phyloP scores from a whole-genome alignment of 345 rosid species.

The Eucalyptus erythrocorys region DNA sequence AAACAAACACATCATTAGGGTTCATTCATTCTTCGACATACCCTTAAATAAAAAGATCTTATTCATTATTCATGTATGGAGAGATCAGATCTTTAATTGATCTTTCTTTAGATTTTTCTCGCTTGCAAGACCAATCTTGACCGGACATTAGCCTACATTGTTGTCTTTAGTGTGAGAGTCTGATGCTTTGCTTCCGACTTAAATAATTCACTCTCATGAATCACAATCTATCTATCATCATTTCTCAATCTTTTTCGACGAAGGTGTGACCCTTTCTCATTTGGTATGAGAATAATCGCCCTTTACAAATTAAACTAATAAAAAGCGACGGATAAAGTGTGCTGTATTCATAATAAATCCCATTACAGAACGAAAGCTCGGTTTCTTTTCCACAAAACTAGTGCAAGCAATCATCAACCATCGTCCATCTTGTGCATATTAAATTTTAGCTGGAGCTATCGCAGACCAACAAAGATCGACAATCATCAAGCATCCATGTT shows the following conservation, averaged over 20 bases:
- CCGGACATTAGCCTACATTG: rapidly evolving
- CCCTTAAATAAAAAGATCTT: background rate
- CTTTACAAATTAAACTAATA: background rate
- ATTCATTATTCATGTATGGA: background rate
- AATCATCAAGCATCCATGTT: background rate
- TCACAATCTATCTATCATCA: background rate
- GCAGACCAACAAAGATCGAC: background rate
- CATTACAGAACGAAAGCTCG: background rate
- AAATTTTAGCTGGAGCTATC: background rate
- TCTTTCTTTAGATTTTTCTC: background rate
- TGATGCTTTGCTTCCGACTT: background rate
- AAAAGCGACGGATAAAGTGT: background rate
- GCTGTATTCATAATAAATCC: background rate
- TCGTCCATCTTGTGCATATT: background rate
- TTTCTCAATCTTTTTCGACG: background rate
- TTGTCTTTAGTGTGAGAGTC: background rate
- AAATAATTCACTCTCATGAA: background rate
- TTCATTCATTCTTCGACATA: background rate
- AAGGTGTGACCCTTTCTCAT: too few relatives aligned
- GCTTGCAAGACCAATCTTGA: background rate
- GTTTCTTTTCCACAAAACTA: background rate
- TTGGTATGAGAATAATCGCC: background rate
- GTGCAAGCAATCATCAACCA: background rate
- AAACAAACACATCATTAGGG: too few relatives aligned
- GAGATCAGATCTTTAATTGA: background rate